A percentile compares a stretch with the other conserved stretches of the same genome.
These are phyloP conservation scores for Gyromitra esculenta DNA, from an alignment of 2,329 filamentous ascomycete genomes.

Conservation along the genomic window DNA sequence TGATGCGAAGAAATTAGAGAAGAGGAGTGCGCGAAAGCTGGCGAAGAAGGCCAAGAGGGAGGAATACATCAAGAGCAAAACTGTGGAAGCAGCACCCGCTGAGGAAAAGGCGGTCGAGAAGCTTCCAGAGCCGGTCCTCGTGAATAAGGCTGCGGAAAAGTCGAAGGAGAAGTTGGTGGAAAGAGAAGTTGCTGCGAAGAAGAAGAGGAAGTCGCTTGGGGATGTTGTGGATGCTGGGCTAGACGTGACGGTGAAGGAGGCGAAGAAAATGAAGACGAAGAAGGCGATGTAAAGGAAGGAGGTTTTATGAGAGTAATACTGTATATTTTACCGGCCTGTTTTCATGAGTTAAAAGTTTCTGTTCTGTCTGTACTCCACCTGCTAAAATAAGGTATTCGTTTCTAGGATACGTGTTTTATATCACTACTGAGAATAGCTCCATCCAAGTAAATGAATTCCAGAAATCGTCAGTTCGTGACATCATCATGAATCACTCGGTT, in stretches of 20 bases:
- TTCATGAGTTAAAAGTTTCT: slow-evolving; percentile 27
- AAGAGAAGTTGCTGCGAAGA: slow-evolving; percentile 50
- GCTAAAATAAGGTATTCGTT: background rate
- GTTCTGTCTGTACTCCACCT: background rate
- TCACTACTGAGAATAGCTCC: background rate
- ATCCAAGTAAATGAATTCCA: background rate
- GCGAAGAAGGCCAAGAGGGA: slow-evolving; percentile 64
- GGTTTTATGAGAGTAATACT: slow-evolving; percentile 31
- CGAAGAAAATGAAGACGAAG: slow-evolving; percentile 53
- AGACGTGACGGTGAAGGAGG: slow-evolving; percentile 52
- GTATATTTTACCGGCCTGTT: slow-evolving; percentile 34
- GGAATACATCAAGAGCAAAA: slow-evolving; percentile 70
- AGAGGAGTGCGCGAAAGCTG: slow-evolving; percentile 51
- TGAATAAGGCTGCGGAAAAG: slow-evolving; percentile 28
- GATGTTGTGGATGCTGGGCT: slow-evolving; percentile 45
- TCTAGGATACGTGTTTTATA: background rate
- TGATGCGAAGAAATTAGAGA: slow-evolving; percentile 65
- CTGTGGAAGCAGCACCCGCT: slow-evolving; percentile 53
- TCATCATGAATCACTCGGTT: no score
- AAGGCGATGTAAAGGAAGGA: slow-evolving; percentile 22
- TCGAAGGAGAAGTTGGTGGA: slow-evolving; percentile 46
- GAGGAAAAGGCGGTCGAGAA: slow-evolving; percentile 59
- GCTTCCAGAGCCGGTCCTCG: slow-evolving; percentile 57
- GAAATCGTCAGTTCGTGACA: no score
- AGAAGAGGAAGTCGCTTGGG: slow-evolving; percentile 52